These are phyloP conservation scores for Nitzschia putrida DNA, from an alignment of 108 stramenopile species.

Conservation along the genomic window DNA sequence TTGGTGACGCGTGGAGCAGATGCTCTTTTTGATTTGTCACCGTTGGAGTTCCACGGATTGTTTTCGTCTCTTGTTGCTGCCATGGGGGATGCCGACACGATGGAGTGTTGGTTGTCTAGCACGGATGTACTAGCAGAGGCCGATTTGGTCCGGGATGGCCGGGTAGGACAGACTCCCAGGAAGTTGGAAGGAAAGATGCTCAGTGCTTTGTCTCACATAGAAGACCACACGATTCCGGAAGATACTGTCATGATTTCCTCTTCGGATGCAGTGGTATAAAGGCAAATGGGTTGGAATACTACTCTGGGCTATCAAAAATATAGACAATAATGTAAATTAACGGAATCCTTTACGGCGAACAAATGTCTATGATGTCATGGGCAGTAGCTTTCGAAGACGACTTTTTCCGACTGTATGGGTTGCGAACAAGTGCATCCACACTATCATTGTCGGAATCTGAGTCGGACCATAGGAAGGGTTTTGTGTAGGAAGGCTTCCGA, in stretches of 20 bases:
- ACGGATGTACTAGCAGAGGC: conserved; percentile 76
- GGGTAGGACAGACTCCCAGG: not conserved
- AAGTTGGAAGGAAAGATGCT: too few relatives aligned
- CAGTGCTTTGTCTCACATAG: too few relatives aligned
- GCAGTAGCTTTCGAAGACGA: too few relatives aligned
- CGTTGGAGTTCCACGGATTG: conserved; percentile 73
- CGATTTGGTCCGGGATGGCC: conserved; percentile 41
- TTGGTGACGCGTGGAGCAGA: conserved; percentile 75
- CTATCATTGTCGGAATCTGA: too few relatives aligned
- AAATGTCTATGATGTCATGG: not conserved
- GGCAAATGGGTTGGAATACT: too few relatives aligned
- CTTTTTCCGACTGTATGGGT: not conserved
- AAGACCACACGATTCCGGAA: too few relatives aligned
- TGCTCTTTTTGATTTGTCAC: conserved; percentile 68
- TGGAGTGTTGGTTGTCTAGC: conserved; percentile 76
- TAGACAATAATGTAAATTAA: too few relatives aligned
- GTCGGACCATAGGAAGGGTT: too few relatives aligned
- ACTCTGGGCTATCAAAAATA: too few relatives aligned
- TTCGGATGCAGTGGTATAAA: too few relatives aligned
- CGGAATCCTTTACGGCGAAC: not conserved
- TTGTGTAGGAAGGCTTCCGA: too few relatives aligned
- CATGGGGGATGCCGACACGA: conserved; percentile 78
- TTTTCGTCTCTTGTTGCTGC: conserved; percentile 81
- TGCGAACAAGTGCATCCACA: not conserved
- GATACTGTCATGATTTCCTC: too few relatives aligned